A percentile compares a stretch with the other conserved stretches of the same genome.
phyloP scores from a whole-genome alignment of 1,139 yeast species.

The Suhomyces bribrorum region DNA sequence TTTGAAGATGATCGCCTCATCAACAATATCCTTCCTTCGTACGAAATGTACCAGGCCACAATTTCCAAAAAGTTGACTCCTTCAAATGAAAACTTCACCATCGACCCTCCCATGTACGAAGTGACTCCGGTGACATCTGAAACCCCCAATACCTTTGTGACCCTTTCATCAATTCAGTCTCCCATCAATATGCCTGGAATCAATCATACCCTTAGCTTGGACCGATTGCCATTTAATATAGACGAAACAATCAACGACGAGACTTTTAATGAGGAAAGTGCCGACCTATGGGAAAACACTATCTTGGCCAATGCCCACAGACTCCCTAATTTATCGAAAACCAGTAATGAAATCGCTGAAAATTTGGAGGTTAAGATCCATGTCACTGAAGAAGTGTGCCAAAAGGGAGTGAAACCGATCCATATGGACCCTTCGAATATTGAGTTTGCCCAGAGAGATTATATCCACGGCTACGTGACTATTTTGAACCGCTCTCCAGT shows the following conservation, averaged over 20 bases:
- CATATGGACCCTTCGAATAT: conserved; percentile 26
- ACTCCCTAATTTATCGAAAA: conserved; percentile 36
- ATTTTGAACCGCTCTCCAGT: conserved; percentile 23
- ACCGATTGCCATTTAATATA: conserved; percentile 12
- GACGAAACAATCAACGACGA: conserved; percentile 9
- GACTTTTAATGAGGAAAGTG: conserved; percentile 28
- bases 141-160: conserved; percentile 11
- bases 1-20: conserved; percentile 25
- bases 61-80: conserved; percentile 42
- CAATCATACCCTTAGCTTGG: conserved; percentile 4
- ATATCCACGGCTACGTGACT: conserved; percentile 37
- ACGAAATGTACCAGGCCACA: conserved; percentile 49
- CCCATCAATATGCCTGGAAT: conserved; percentile 12
- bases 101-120: conserved; percentile 48
- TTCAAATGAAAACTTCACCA: conserved; percentile 41
- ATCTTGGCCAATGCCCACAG: conserved; percentile 47
- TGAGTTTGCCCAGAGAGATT: conserved; percentile 37
- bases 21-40: conserved; percentile 47
- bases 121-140: conserved; percentile 34
- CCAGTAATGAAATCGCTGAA: conserved; percentile 27
- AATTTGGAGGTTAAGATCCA: conserved; percentile 34
- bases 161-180: conserved; percentile 13
- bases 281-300: conserved; percentile 46
- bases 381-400: conserved; percentile 45
- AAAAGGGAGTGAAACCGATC: conserved; percentile 38